phyloP scores from a whole-genome alignment of 805 yeast species.

The Metschnikowia aberdeeniae region DNA sequence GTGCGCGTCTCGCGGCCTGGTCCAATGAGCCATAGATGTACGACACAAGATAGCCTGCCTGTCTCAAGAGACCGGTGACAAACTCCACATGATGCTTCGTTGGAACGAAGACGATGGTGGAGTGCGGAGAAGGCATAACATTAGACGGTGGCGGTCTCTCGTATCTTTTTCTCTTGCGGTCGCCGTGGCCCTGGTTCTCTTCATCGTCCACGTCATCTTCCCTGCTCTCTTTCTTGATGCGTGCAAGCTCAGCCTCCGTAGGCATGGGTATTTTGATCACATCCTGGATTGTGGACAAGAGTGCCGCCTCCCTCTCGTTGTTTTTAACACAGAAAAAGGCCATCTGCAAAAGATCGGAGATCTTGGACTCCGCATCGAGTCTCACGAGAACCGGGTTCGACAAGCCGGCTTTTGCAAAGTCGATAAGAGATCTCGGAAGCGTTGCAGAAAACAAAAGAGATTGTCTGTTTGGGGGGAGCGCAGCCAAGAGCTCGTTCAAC shows the following conservation, averaged over 20 bases:
- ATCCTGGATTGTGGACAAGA: constrained; percentile 72
- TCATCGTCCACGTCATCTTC: constrained; percentile 43
- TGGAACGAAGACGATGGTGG: constrained; percentile 93
- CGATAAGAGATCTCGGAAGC: constrained; percentile 85
- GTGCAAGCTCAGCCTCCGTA: constrained; percentile 59
- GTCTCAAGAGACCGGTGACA: constrained; percentile 61
- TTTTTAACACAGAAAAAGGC: constrained; percentile 76
- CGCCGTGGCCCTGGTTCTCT: constrained; percentile 23
- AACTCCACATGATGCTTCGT: constrained; percentile 98
- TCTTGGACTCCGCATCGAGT: constrained; percentile 86
- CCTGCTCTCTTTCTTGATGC: constrained; percentile 50
- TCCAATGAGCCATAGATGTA: constrained; percentile 93
- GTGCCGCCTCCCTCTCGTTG: constrained; percentile 85
- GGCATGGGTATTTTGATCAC: constrained; percentile 83
- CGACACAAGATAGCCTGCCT: constrained; percentile 81
- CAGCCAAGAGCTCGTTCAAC: constrained; percentile 78
- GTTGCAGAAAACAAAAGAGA: constrained; percentile 93
- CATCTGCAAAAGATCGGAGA: constrained; percentile 89
- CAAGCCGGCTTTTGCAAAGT: constrained; percentile 96
- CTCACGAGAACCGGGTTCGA: constrained; percentile 89
- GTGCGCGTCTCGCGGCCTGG: constrained; percentile 90
- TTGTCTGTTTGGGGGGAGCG: constrained; percentile 80
- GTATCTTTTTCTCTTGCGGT: constrained; percentile 32
- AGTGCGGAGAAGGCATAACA: constrained; percentile 75
- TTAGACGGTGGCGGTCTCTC: constrained; percentile 72